phyloP scores from a whole-genome alignment of 2,329 filamentous ascomycete species.

The Hymenoscyphus albidus region DNA sequence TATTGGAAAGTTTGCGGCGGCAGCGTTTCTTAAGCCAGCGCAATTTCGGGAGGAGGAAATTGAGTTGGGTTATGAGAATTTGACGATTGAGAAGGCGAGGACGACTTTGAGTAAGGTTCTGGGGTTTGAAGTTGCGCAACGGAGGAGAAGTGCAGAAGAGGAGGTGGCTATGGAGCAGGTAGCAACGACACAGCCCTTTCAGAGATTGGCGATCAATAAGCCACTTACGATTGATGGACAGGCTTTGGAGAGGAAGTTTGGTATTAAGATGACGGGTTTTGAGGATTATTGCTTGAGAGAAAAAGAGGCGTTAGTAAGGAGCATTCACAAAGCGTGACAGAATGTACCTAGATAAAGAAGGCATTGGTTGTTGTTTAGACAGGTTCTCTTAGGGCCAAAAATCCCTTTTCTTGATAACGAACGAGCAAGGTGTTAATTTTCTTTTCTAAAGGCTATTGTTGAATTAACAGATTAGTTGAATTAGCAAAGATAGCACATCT shows the following conservation, averaged over 20 bases:
- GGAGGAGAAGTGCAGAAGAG: conserved; percentile 27
- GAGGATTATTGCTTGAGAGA: conserved; percentile 1
- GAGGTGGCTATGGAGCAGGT: conserved; percentile 18
- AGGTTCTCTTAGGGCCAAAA: background rate
- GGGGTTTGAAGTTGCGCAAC: conserved; percentile 30
- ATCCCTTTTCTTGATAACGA: background rate
- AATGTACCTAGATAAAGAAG: background rate
- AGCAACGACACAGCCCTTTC: background rate
- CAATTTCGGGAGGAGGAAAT: conserved; percentile 19
- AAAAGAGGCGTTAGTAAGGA: background rate
- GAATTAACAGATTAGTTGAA: too few relatives aligned
- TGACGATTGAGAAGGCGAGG: conserved; percentile 22
- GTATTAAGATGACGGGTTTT: background rate
- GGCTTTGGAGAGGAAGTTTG: background rate
- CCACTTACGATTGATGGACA: conserved; percentile 1
- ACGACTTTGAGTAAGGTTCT: conserved; percentile 33
- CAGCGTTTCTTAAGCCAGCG: conserved; percentile 12
- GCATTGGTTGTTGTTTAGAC: background rate
- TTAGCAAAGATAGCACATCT: too few relatives aligned
- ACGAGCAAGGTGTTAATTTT: too few relatives aligned
- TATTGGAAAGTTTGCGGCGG: conserved; percentile 16
- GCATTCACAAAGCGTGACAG: background rate
- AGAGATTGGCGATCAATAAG: background rate
- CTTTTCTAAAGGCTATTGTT: too few relatives aligned
- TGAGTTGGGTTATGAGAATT: conserved; percentile 13